phyloP scores from a whole-genome alignment of 208 protist species.

The Balamuthia mandrillaris region DNA sequence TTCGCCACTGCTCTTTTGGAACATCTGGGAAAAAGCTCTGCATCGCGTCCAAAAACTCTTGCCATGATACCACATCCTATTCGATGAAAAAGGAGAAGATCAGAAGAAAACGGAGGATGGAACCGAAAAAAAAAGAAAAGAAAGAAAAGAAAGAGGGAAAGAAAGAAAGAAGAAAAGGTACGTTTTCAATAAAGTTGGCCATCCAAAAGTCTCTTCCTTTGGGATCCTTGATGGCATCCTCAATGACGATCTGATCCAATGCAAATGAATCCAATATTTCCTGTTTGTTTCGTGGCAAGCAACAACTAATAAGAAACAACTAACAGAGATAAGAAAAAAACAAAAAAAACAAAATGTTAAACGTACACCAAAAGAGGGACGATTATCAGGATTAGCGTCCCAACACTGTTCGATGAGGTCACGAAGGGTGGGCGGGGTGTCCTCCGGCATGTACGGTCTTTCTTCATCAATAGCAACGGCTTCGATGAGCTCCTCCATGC shows the following conservation, averaged over 20 bases:
- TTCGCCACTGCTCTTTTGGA: background rate
- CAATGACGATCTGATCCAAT: background rate
- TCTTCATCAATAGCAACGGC: conserved; percentile 6
- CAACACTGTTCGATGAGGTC: conserved; percentile 9
- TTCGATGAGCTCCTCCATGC: background rate
- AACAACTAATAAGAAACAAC: background rate
- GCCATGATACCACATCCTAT: conserved; percentile 7
- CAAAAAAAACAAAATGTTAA: background rate
- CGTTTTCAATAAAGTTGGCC: conserved; percentile 12
- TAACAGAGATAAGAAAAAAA: background rate
- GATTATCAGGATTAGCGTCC: background rate
- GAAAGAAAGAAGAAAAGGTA: too few species aligned
- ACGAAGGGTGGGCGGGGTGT: background rate
- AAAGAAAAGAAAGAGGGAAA: background rate
- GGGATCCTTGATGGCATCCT: conserved; percentile 18
- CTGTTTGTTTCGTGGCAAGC: too few species aligned
- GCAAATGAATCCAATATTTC: background rate
- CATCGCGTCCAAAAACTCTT: background rate
- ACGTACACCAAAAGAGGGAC: background rate
- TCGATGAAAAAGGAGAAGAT: background rate
- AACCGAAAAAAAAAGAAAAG: background rate
- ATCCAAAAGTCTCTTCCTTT: conserved; percentile 8
- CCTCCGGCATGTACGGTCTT: conserved; percentile 3
- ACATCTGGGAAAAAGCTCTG: background rate
- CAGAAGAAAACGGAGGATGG: background rate